Percentiles rank a stretch among this genome's conserved stretches.
These are phyloP conservation scores for Calonectria ilicicola DNA, from an alignment of 2,329 filamentous ascomycete genomes.

Conservation along the genomic window DNA sequence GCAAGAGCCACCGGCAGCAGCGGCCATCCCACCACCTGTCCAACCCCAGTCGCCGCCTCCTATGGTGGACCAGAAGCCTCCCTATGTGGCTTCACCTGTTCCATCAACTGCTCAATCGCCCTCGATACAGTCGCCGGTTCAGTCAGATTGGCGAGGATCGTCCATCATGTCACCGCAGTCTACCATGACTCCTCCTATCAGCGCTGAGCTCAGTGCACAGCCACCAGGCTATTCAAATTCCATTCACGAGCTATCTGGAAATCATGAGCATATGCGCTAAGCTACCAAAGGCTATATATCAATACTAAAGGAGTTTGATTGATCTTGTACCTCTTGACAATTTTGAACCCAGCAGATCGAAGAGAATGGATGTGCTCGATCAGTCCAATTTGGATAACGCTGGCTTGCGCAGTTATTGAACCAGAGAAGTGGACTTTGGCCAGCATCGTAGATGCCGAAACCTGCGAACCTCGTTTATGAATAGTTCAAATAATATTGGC, in stretches of 20 bases:
- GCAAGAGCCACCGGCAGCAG: background rate
- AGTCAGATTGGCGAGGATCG: background rate
- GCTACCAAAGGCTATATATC: background rate
- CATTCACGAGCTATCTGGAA: background rate
- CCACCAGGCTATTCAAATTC: background rate
- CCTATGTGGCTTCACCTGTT: background rate
- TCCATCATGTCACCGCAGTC: background rate
- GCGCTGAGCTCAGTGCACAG: background rate
- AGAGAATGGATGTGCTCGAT: too few relatives aligned
- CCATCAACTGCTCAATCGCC: background rate
- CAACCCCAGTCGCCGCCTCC: background rate
- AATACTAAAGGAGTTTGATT: background rate
- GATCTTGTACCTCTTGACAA: background rate
- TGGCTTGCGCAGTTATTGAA: too few relatives aligned
- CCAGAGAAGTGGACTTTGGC: too few relatives aligned
- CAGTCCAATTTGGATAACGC: too few relatives aligned
- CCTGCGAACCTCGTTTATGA: too few relatives aligned
- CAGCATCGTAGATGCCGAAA: too few relatives aligned
- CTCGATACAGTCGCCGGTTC: background rate
- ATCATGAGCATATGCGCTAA: background rate
- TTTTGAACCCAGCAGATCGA: background rate
- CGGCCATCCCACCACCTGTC: background rate
- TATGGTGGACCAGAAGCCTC: background rate
- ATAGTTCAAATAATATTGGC: too few relatives aligned
- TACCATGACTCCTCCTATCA: background rate